Base-by-base conservation (phyloP, 177 flowering plant genomes). In the Tripterygium wilfordii region DNA sequence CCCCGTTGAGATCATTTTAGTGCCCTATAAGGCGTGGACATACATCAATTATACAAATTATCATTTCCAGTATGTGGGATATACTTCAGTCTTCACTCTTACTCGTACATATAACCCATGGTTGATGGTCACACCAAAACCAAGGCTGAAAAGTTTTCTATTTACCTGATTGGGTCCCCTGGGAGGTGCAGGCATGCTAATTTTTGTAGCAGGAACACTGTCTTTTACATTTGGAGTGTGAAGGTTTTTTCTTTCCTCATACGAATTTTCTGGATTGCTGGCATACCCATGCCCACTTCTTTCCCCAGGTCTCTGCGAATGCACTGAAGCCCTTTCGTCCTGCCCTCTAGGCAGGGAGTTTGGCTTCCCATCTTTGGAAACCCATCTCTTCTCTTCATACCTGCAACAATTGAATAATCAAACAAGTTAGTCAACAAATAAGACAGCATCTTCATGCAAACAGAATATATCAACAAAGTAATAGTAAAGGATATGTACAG, bases 321-420 rank as follows among this genome's bases (percentile, higher is more conserved):
- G 51, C 1, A 24, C 22, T 26, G 78, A 57, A 19, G 60, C 49
- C 57, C 55, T 73, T 44, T 77, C 82, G 26, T 76, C 92, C 36
- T 37, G 66, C 33, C 49, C 60, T 38, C 53, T 60, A 53, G 86
- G 41, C 35, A 82, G 75, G 51, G 77, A 62, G 56, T 59, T 67
- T 27, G 74, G 52, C 41, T 57, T 71, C 27, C 76, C 78, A 50
- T 85, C 85, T 65, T 64, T 82, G 1, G 91, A 42, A 61, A 69
- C 57, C 98, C 98, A 92, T 74, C 89, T 77, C 64, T 79, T 86
- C 26, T 86, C 96, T 70, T 86, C 96, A 64, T 92, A 92, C 75
- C 98, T 92, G 57, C 1, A 56, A 31, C 41, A 12, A 29, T 17
- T 21, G 14, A 29, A 33, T 16, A n/a, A n/a, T n/a, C n/a, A n/a